These are phyloP conservation scores for Peronospora farinosa DNA, from an alignment of 352 stramenopile genomes.

Conservation along the genomic window DNA sequence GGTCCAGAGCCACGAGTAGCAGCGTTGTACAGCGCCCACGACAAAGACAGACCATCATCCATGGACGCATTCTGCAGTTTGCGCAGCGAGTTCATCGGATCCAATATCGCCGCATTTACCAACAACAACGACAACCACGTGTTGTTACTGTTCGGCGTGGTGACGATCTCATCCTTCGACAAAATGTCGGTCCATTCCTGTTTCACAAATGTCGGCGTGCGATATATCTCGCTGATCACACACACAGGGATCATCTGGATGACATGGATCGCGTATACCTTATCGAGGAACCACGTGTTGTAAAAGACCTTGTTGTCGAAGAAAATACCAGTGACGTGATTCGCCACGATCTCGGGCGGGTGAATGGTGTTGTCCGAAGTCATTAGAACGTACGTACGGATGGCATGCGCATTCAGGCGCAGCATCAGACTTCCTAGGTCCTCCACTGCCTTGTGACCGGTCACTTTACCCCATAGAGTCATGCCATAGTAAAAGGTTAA, in stretches of 20 bases:
- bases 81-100: slow-evolving; percentile 41
- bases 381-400: slow-evolving; percentile 72
- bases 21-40: slow-evolving; percentile 69
- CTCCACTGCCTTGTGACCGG: slow-evolving; percentile 47
- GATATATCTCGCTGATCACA: slow-evolving; percentile 60
- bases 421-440: slow-evolving; percentile 76
- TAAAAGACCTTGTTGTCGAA: slow-evolving; percentile 75
- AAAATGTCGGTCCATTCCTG: slow-evolving; percentile 75
- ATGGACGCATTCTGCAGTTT: slow-evolving; percentile 46
- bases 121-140: slow-evolving; percentile 65
- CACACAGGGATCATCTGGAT: slow-evolving; percentile 79
- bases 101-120: slow-evolving; percentile 56
- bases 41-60: slow-evolving; percentile 58
- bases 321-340: slow-evolving; percentile 74
- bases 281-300: slow-evolving; percentile 62
- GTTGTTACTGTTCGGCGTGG: slow-evolving; percentile 28
- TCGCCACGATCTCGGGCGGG: slow-evolving; percentile 51
- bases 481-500: slow-evolving; percentile 79
- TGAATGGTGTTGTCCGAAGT: slow-evolving; percentile 53
- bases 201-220: slow-evolving; percentile 50
- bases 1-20: slow-evolving; percentile 31
- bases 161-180: slow-evolving; percentile 54
- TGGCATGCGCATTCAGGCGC: slow-evolving; percentile 48
- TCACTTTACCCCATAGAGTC: slow-evolving; percentile 61
- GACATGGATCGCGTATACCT: slow-evolving; percentile 67